phyloP scores from a whole-genome alignment of 441 rosid species.

The Adansonia rubrostipa region DNA sequence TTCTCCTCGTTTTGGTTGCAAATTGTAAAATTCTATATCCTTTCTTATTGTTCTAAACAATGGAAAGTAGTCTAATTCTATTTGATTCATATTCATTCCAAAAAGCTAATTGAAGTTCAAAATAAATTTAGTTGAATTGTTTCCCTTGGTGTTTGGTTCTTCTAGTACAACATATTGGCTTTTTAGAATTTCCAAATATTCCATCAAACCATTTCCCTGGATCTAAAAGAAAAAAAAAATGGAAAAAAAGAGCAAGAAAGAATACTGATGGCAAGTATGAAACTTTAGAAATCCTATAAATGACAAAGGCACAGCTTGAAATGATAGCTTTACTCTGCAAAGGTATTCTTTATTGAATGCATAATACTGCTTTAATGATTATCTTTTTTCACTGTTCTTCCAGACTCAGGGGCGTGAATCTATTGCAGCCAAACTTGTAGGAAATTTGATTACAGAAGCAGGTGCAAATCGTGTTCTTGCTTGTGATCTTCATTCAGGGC shows the following conservation, averaged over 20 bases:
- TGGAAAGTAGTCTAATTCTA: neutral
- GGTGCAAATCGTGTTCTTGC: conserved; percentile 97
- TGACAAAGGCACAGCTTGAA: neutral
- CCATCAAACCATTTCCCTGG: conserved; percentile 1
- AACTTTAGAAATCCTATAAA: neutral
- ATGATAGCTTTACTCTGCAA: neutral
- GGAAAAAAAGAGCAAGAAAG: neutral
- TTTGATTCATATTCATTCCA: conserved; percentile 5
- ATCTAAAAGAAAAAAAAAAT: neutral
- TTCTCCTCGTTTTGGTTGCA: neutral
- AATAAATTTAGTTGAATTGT: conserved; percentile 13
- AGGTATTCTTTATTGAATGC: neutral
- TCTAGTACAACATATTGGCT: neutral
- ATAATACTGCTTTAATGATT: conserved; percentile 12
- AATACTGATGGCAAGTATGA: neutral
- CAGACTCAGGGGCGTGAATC: conserved; percentile 98
- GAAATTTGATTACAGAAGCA: conserved; percentile 76
- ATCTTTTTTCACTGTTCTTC: conserved; percentile 27
- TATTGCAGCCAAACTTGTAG: conserved; percentile 86
- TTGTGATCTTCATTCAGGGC: conserved; percentile 98
- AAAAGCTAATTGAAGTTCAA: neutral
- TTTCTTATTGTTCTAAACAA: neutral
- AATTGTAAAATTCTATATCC: neutral
- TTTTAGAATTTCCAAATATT: neutral
- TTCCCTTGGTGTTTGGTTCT: conserved; percentile 8